Percentiles rank a stretch among this genome's conserved stretches.
phyloP scores from a whole-genome alignment of 2,329 filamentous ascomycete genomes.

The Fusarium veterinarium region DNA sequence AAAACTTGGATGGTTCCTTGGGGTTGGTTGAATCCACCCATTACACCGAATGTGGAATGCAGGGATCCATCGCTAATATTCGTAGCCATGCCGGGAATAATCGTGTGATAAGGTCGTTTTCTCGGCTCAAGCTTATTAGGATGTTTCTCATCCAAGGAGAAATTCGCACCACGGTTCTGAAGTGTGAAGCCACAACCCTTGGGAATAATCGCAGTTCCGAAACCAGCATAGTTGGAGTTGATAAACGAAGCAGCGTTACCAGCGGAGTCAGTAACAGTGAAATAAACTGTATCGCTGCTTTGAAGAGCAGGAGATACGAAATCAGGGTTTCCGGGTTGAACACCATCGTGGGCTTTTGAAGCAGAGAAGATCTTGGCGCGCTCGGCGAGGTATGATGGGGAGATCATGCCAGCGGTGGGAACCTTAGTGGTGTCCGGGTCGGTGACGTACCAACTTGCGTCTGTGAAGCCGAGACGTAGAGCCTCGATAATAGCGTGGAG shows the following conservation, averaged over 20 bases:
- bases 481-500: conserved; percentile 90
- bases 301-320: conserved; percentile 78
- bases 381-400: conserved; percentile 77
- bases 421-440: conserved; percentile 81
- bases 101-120: conserved; percentile 96
- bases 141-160: conserved; percentile 76
- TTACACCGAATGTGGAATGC: conserved; percentile 91
- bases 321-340: conserved; percentile 71
- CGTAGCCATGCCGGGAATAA: conserved; percentile 92
- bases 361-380: conserved; percentile 71
- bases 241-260: conserved; percentile 97
- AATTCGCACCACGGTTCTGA: conserved; percentile 92
- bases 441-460: conserved; percentile 89
- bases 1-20: conserved; percentile 96
- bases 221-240: conserved; percentile 92
- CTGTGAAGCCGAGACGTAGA: conserved; percentile 89
- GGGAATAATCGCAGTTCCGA: conserved; percentile 89
- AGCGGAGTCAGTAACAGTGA: conserved; percentile 80
- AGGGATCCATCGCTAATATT: conserved; percentile 78
- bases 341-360: conserved; percentile 67
- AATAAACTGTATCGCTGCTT: conserved; percentile 94
- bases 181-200: conserved; percentile 89
- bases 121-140: conserved; percentile 83
- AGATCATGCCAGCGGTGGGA: conserved; percentile 76
- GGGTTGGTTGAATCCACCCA: conserved; percentile 99